Evolutionary conservation across 1,284 basidiomycete species (phyloP).

Genomic region (Ganoderma leucocontextum): DNA sequence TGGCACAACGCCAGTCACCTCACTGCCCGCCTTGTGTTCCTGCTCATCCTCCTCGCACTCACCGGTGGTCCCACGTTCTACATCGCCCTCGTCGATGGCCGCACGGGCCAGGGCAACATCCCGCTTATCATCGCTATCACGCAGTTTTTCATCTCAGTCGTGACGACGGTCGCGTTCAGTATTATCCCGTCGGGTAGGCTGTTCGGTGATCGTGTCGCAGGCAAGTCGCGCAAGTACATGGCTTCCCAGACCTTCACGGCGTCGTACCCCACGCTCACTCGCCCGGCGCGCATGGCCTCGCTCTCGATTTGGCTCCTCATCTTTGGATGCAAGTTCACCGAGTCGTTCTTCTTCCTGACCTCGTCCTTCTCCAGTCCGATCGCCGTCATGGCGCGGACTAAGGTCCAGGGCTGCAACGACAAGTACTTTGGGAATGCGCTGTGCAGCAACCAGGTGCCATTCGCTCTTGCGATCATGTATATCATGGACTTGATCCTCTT

Average conservation of each 20-base stretch:
- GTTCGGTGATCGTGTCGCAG: slow-evolving; percentile 95
- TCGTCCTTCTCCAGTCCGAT: slow-evolving; percentile 92
- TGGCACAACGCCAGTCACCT: slow-evolving; percentile 98
- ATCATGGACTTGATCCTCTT: slow-evolving; percentile 94
- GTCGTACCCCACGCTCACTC: slow-evolving; percentile 83
- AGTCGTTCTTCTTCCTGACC: slow-evolving; percentile 97
- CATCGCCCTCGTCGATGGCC: slow-evolving; percentile 80
- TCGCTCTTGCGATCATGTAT: slow-evolving; percentile 95
- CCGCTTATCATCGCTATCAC: slow-evolving; percentile 89
- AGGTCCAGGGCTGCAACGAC: slow-evolving; percentile 88
- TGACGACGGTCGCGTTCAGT: slow-evolving; percentile 82
- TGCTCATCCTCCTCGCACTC: slow-evolving; percentile 85
- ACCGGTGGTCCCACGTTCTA: slow-evolving; percentile 93
- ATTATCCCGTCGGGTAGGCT: slow-evolving; percentile 91
- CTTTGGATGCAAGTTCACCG: slow-evolving; percentile 91
- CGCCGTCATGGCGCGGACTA: slow-evolving; percentile 91
- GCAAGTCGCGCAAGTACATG: slow-evolving; percentile 94
- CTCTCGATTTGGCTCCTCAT: slow-evolving; percentile 89
- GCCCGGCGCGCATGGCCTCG: slow-evolving; percentile 77
- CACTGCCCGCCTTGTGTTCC: slow-evolving; percentile 87
- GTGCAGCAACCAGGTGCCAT: slow-evolving; percentile 90
- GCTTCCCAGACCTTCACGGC: slow-evolving; percentile 97
- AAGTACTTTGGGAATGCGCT: slow-evolving; percentile 80
- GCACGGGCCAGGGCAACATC: slow-evolving; percentile 59
- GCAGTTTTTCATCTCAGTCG: slow-evolving; percentile 89